Evolutionary conservation across 208 protist genomes (phyloP).

Genomic region (Endotrypanum monterogeii): DNA sequence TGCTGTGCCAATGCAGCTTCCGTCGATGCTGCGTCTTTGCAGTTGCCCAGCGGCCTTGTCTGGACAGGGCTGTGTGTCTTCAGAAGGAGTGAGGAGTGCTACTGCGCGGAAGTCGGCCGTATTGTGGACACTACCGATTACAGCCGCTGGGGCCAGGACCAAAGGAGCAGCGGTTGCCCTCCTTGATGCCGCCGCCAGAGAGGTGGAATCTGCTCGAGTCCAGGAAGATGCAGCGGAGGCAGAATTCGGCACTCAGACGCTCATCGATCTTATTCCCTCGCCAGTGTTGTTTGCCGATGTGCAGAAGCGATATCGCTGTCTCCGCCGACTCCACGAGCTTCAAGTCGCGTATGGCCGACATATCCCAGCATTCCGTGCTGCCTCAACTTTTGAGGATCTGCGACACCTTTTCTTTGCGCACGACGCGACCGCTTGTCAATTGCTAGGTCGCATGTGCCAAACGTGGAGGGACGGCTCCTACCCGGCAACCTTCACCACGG

Average conservation of each 20-base stretch:
- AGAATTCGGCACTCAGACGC: background rate
- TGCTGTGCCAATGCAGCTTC: slow-evolving; percentile 53
- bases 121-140: background rate
- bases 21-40: slow-evolving; percentile 32
- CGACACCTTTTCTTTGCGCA: slow-evolving; percentile 31
- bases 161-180: background rate
- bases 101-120: background rate
- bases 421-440: slow-evolving; percentile 11
- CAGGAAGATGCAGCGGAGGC: background rate
- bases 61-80: background rate
- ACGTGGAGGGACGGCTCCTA: background rate
- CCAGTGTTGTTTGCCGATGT: slow-evolving; percentile 39
- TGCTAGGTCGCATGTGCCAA: slow-evolving; percentile 10
- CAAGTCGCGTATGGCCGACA: slow-evolving; percentile 33
- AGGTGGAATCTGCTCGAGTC: background rate
- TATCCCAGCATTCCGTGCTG: slow-evolving; percentile 39
- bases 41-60: background rate
- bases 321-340: slow-evolving; percentile 59
- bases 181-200: background rate
- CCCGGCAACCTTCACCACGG: background rate
- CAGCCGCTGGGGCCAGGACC: background rate
- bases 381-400: slow-evolving; percentile 28
- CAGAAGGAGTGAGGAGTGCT: background rate
- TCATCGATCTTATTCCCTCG: slow-evolving; percentile 21
- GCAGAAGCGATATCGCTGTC: slow-evolving; percentile 30